Base-by-base conservation (phyloP, 2,329 filamentous ascomycete genomes). In the Alternaria brassicicola region DNA sequence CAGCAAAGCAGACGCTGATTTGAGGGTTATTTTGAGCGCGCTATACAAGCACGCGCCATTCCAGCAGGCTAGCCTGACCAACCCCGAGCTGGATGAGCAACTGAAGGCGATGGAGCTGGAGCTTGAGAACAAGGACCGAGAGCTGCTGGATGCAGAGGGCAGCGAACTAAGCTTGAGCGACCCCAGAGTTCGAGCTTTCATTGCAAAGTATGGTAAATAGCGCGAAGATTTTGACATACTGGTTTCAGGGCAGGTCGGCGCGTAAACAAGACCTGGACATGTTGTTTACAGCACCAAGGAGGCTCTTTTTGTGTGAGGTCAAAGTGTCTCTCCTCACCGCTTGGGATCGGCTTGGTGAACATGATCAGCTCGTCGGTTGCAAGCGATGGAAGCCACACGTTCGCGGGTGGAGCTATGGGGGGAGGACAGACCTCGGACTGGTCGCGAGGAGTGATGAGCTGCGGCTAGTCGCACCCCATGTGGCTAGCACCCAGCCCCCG, bases 1-100 rank as follows among this genome's bases (percentile, higher is more conserved):
- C 9, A 75, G 70, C 28, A 72, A 69, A 53, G 76, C 74, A 5
- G 76, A 81, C 33, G 42, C 55, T 10, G 75, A 80, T 30, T 28
- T 77, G 43, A 69, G 74, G n/a, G 72, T 69, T 26, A 66, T 82
- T 36, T 51, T 78, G 19, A 63, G 68, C 17, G 76, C 75, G 4
- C 61, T 81, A 28, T 79, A 77, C 59, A 69, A 70, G n/a, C 73
- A 79, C 39, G 74, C 72, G 4, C 64, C 69, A 15, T 78, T 73
- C 57, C 61, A 67, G 41, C 55, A 65, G 23, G 66, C 76, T 30
- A 61, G 63, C 41, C 54, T 77, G 53, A 65, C 62, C 1, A 60
- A 72, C 42, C 38, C 63, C 12, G 64, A 62, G 31, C 39, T 76
- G 36, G 72, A 78, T 28, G 64, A 61, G 5, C 65, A 70, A 23